Evolutionary conservation across 495 filamentous ascomycete genomes (phyloP).

Genomic region (Neurospora pannonica): DNA sequence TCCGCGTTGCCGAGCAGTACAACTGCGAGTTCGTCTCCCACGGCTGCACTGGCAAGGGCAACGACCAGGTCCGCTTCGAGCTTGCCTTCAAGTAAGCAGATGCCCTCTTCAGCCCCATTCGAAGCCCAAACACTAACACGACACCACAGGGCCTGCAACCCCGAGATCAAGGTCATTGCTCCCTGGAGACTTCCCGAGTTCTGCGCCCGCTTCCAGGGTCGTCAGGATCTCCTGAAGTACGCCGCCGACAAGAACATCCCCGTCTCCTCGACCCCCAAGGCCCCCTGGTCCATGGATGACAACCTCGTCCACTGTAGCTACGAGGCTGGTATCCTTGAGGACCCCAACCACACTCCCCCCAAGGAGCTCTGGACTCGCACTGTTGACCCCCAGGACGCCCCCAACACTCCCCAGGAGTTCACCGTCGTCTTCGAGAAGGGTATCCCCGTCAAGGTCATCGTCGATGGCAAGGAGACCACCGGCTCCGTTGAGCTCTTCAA

Average conservation of each 20-base stretch:
- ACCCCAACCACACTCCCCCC: conserved; percentile 55
- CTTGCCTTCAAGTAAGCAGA: conserved; percentile 13
- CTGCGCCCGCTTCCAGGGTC: conserved; percentile 71
- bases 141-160: conserved; percentile 46
- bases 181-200: conserved; percentile 84
- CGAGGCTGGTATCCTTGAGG: conserved; percentile 74
- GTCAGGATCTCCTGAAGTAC: conserved; percentile 83
- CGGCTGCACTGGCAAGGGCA: conserved; percentile 76
- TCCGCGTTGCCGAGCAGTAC: conserved; percentile 55
- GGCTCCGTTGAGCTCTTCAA: conserved; percentile 75
- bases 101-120: conserved; percentile 4
- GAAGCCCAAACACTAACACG: not conserved
- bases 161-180: conserved; percentile 74
- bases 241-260: conserved; percentile 70
- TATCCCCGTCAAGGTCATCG: conserved; percentile 56
- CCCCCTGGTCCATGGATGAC: conserved; percentile 80
- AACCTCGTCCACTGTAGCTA: conserved; percentile 89
- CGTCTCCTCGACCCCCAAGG: conserved; percentile 72
- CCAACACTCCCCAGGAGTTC: conserved; percentile 67
- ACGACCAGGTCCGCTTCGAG: conserved; percentile 62
- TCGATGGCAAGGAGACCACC: conserved; percentile 56
- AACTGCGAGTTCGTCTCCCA: conserved; percentile 61
- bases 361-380: conserved; percentile 83
- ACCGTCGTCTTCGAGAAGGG: conserved; percentile 78
- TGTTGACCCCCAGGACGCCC: conserved; percentile 64